Evolutionary conservation across 768 basidiomycete genomes (phyloP).

Genomic region (Boletus bicolor): DNA sequence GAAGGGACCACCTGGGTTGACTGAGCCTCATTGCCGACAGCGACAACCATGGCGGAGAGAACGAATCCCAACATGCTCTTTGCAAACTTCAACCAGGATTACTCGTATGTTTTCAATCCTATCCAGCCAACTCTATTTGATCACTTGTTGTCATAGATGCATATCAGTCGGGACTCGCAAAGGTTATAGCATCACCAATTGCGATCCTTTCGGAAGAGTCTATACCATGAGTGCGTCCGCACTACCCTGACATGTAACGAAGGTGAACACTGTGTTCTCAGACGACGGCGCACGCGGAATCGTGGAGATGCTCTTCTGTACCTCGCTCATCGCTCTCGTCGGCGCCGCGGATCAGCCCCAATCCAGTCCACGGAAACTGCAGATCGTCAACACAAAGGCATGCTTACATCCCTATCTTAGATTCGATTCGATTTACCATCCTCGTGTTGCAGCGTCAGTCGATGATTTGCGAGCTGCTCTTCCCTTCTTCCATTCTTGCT

Average conservation of each 20-base stretch:
- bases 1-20: not conserved
- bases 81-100: slow-evolving; percentile 98
- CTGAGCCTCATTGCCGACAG: slow-evolving; percentile 1
- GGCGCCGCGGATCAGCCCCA: slow-evolving; percentile 92
- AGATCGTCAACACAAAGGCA: slow-evolving; percentile 99
- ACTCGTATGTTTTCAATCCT: slow-evolving; percentile 56
- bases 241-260: not conserved
- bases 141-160: slow-evolving; percentile 47
- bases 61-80: slow-evolving; percentile 62
- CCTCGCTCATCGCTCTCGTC: slow-evolving; percentile 93
- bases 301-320: slow-evolving; percentile 99
- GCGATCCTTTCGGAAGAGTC: slow-evolving; percentile 95
- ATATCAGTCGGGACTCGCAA: slow-evolving; percentile 92
- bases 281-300: slow-evolving; percentile 94
- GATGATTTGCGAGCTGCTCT: slow-evolving; percentile 97
- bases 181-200: slow-evolving; percentile 97
- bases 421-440: not conserved
- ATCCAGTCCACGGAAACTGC: slow-evolving; percentile 87
- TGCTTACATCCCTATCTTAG: slow-evolving; percentile 14
- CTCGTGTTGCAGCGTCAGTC: slow-evolving; percentile 71
- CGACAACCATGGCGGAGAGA: slow-evolving; percentile 35
- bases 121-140: not conserved
- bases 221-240: slow-evolving; percentile 83
- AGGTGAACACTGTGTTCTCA: slow-evolving; percentile 25
- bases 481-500: slow-evolving; percentile 94